Conservation (phyloP, 805 yeast genomes). For the Ogataea minuta region DNA sequence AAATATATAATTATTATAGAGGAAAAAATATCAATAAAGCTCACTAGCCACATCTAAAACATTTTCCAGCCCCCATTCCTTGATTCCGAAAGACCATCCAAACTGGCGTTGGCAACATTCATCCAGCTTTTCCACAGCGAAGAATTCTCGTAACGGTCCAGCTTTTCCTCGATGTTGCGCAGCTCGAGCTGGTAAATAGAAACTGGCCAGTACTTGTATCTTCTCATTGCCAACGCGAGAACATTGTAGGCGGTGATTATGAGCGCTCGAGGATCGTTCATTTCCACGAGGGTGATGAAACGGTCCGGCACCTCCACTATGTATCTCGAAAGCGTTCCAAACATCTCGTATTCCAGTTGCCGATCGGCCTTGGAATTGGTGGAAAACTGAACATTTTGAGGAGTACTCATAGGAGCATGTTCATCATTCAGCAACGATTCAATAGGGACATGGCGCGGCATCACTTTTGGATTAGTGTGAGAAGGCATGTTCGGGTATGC, state of each 20-base stretch:
- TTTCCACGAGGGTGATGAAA: conserved; percentile 18
- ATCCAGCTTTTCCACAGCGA: conserved; percentile 22
- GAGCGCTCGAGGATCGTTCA: conserved; percentile 24
- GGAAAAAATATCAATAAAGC: conserved; percentile 3
- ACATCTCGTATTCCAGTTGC: conserved; percentile 23
- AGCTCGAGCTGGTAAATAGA: conserved; percentile 16
- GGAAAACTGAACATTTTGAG: background rate
- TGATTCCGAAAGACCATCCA: conserved; percentile 9
- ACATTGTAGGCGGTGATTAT: conserved; percentile 22
- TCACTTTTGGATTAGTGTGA: conserved; percentile 1
- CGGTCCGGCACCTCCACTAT: conserved; percentile 22
- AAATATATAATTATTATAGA: background rate
- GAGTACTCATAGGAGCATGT: background rate
- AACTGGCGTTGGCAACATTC: conserved; percentile 15
- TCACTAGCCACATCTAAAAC: conserved; percentile 2
- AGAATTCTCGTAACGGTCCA: conserved; percentile 15
- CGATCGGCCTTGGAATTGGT: background rate
- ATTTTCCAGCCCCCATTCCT: background rate
- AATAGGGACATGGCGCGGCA: conserved; percentile 18
- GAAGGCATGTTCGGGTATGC: conserved; percentile 18
- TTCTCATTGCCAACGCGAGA: conserved; percentile 16
- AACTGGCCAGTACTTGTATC: conserved; percentile 22
- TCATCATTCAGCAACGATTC: conserved; percentile 15
- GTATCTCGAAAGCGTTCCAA: conserved; percentile 23
- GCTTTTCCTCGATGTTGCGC: conserved; percentile 9